These are phyloP conservation scores for Microascus cirrosus DNA, from an alignment of 2,329 filamentous ascomycete genomes.

Conservation along the genomic window DNA sequence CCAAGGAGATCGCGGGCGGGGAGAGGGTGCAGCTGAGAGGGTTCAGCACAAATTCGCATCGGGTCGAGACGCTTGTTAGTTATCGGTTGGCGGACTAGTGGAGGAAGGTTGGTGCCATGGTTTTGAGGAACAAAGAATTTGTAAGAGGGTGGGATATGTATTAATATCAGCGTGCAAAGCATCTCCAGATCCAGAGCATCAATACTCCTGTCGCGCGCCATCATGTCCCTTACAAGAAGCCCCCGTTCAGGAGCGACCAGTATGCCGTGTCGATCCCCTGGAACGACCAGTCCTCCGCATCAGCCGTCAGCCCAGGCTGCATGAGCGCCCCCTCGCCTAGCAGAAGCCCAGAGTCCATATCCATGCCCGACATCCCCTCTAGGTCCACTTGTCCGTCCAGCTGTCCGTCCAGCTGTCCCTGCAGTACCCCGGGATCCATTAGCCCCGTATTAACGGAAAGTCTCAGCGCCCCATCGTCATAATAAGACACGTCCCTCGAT, in stretches of 20 bases:
- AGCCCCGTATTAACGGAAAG: conserved; percentile 7
- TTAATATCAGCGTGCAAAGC: background rate
- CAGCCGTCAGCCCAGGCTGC: conserved; percentile 16
- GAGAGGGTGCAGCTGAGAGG: conserved; percentile 93
- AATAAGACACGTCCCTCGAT: background rate
- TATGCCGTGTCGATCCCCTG: conserved; percentile 26
- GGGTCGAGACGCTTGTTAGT: conserved; percentile 90
- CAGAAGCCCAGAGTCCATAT: background rate
- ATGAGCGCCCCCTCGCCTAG: background rate
- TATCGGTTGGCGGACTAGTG: conserved; percentile 48
- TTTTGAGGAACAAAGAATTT: background rate
- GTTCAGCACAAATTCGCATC: conserved; percentile 90
- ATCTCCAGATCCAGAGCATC: background rate
- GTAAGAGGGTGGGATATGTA: background rate
- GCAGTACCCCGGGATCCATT: background rate
- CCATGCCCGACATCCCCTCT: background rate
- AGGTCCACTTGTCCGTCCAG: background rate
- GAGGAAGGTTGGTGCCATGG: background rate
- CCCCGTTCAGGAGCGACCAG: conserved; percentile 18
- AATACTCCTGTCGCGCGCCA: background rate
- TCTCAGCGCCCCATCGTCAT: conserved; percentile 3
- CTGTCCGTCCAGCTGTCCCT: conserved; percentile 5
- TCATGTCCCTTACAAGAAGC: background rate
- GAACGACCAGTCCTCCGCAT: conserved; percentile 25
- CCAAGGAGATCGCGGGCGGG: conserved; percentile 88